Conservation (phyloP, 2,329 filamentous ascomycete genomes). For the Juglanconis sp. region DNA sequence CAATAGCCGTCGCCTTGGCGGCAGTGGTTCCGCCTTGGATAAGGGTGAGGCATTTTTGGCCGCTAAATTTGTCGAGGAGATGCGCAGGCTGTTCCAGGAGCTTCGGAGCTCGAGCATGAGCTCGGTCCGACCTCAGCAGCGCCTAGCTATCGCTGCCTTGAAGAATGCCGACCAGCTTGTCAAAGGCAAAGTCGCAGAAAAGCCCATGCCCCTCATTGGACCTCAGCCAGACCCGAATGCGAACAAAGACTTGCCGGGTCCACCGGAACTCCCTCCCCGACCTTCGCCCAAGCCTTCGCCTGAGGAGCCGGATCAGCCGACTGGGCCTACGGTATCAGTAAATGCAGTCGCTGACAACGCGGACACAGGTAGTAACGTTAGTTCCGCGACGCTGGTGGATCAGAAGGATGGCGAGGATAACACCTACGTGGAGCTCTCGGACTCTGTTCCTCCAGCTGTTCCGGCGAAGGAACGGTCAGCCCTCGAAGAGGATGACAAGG, state of each 20-base stretch:
- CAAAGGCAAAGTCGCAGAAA: conserved; percentile 14
- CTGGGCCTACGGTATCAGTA: conserved; percentile 22
- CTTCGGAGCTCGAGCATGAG: conserved; percentile 62
- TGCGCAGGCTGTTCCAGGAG: conserved; percentile 66
- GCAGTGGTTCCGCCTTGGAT: conserved; percentile 49
- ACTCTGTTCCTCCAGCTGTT: conserved; percentile 8
- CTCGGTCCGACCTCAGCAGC: conserved; percentile 68
- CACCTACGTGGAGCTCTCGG: conserved; percentile 31
- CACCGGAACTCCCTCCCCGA: conserved; percentile 50
- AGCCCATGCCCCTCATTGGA: conserved; percentile 11
- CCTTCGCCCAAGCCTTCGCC: conserved; percentile 39
- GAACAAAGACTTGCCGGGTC: conserved; percentile 22
- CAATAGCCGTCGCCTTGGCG: conserved; percentile 69
- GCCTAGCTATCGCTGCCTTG: conserved; percentile 77
- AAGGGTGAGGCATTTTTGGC: conserved; percentile 36
- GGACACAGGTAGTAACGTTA: conserved; percentile 45
- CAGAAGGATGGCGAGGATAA: conserved; percentile 33
- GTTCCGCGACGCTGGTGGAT: conserved; percentile 52
- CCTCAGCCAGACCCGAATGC: conserved; percentile 3
- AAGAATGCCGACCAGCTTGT: conserved; percentile 32
- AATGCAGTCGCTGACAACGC: conserved; percentile 27
- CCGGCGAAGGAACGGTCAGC: conserved; percentile 25
- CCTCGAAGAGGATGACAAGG: conserved; percentile 18
- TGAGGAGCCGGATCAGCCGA: conserved; percentile 8
- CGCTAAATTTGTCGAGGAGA: conserved; percentile 66